Base-by-base conservation (phyloP, 768 basidiomycete species). In the Trametes villosa region DNA sequence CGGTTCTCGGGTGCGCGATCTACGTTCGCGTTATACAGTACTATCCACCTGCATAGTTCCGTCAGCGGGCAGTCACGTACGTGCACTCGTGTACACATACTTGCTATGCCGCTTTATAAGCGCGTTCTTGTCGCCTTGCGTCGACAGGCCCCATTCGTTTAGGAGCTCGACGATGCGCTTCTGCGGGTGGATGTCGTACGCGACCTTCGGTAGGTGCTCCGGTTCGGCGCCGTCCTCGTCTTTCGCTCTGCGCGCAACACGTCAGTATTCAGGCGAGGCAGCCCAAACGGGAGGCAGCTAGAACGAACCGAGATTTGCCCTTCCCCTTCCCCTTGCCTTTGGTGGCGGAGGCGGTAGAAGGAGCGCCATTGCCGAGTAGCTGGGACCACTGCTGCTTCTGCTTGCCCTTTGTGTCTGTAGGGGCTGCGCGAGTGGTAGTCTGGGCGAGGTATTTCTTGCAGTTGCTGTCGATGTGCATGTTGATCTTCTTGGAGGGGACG, bases 11-110 rank as follows among this genome's bases (percentile, higher is more conserved):
- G 51, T 20, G 78, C 78, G 63, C 81, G 82, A 73, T 91, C 89
- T 9, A 89, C 76, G 68, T 91, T 91, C 29, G 88, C 83, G 61
- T 91, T 91, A 65, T 80, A 86, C 41, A 87, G 69, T 74, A 85
- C 84, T 0, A 88, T 79, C 87, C 88, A 91, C 63, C 89, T 90
- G 53, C 18, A 18, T 2, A 2, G n/a, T 24, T 4, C 22, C 5
- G 55, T 30, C 15, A 36, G 38, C 22, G 22, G 24, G 3, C 27
- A 30, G 4, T 20, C 4, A 26, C 12, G 29, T 20, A 12, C 6
- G 13, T 47, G 29, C 6, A 13, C 30, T 45, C 9, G 26, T 42
- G n/a, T 17, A 41, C n/a, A 67, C 74, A 7, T 68, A 87, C 88
- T 79, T 79, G 70, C 83, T 78, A 72, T 90, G 88, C 51, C 89